These are phyloP conservation scores for Berkeleyomyces rouxiae DNA, from an alignment of 2,329 filamentous ascomycete species.

Conservation along the genomic window DNA sequence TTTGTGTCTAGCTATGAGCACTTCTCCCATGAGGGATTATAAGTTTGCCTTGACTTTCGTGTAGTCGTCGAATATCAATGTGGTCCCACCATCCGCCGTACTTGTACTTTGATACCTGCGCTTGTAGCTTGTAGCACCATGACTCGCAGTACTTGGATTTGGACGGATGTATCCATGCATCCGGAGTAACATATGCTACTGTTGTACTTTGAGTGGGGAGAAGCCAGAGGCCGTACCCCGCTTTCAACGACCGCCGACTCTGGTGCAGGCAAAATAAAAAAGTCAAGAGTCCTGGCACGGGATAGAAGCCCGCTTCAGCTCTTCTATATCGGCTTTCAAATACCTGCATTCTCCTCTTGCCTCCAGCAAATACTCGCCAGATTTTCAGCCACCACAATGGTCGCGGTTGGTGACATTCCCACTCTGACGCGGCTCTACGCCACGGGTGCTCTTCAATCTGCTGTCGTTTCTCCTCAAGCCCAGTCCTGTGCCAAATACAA, in stretches of 20 bases:
- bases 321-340: not conserved
- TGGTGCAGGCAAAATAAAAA: too few species aligned
- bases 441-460: not conserved
- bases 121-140: too few species aligned
- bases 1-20: too few species aligned
- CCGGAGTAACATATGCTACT: too few species aligned
- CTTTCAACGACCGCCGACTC: not conserved
- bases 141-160: too few species aligned
- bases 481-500: constrained; percentile 33
- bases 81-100: too few species aligned
- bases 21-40: too few species aligned
- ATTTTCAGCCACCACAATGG: not conserved
- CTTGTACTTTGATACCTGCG: too few species aligned
- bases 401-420: not conserved
- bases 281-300: not conserved
- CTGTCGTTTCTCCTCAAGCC: not conserved
- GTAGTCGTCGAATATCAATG: too few species aligned
- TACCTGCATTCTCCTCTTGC: not conserved
- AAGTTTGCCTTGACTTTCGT: too few species aligned
- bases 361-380: not conserved
- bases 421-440: not conserved
- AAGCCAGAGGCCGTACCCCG: not conserved
- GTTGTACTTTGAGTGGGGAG: not conserved
- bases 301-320: not conserved
- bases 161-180: too few species aligned